A percentile compares a stretch with the other conserved stretches of the same genome.
Evolutionary conservation across 2,329 filamentous ascomycete species (phyloP).

Genomic region (Penicillium sp.): DNA sequence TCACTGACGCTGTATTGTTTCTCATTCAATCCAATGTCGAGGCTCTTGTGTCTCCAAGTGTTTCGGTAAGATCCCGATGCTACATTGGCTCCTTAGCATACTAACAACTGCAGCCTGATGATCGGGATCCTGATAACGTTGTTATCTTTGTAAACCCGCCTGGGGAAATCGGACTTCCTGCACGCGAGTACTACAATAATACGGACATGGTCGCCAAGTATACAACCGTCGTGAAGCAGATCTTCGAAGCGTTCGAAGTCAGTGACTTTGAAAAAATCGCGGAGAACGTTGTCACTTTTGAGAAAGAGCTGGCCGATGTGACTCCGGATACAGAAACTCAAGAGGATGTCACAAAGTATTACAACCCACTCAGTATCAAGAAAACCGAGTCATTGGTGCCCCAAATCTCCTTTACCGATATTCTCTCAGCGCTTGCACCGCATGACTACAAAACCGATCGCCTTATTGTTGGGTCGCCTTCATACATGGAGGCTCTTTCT

Average conservation of each 20-base stretch:
- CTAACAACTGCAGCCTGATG: conserved; percentile 44
- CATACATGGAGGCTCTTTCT: conserved; percentile 61
- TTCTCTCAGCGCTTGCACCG: conserved; percentile 57
- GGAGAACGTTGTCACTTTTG: conserved; percentile 56
- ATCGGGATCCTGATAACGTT: conserved; percentile 57
- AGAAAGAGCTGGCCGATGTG: conserved; percentile 60
- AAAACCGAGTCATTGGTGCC: conserved; percentile 59
- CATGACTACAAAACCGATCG: conserved; percentile 52
- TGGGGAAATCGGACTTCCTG: conserved; percentile 58
- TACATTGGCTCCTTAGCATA: background rate
- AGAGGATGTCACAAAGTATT: conserved; percentile 65
- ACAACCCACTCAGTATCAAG: conserved; percentile 62
- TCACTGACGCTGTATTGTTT: conserved; percentile 40
- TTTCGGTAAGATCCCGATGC: conserved; percentile 31
- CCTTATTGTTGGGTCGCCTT: conserved; percentile 61
- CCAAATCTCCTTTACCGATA: conserved; percentile 54
- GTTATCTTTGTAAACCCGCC: conserved; percentile 50
- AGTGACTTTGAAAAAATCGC: conserved; percentile 29
- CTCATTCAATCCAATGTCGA: conserved; percentile 39
- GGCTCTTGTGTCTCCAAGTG: conserved; percentile 32
- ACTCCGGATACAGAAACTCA: conserved; percentile 60
- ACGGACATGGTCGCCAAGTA: conserved; percentile 56
- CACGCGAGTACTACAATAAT: conserved; percentile 63
- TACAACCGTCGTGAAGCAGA: conserved; percentile 44
- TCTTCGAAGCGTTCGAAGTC: conserved; percentile 42